phyloP scores from a whole-genome alignment of 2,329 filamentous ascomycete species.

The Fusarium brachygibbosum region DNA sequence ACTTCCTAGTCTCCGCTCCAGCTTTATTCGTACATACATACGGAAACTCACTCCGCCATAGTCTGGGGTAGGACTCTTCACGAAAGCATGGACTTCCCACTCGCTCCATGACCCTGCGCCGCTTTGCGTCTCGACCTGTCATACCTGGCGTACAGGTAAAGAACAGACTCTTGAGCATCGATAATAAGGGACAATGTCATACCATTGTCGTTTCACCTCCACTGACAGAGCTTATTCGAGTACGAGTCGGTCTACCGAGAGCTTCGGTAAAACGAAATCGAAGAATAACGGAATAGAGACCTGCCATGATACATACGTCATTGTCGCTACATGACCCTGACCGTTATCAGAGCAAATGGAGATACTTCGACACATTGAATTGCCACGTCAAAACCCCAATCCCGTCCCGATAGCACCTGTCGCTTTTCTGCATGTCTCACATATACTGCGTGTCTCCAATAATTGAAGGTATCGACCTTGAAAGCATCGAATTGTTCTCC shows the following conservation, averaged over 20 bases:
- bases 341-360: constrained; percentile 24
- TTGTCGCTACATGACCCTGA: constrained; percentile 17
- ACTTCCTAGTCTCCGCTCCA: constrained; percentile 26
- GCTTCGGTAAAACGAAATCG: constrained; percentile 32
- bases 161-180: not conserved
- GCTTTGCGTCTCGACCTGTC: constrained; percentile 7
- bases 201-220: constrained; percentile 6
- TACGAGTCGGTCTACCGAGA: constrained; percentile 27
- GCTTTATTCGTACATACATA: constrained; percentile 17
- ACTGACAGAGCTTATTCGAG: constrained; percentile 24
- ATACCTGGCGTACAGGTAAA: not conserved
- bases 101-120: constrained; percentile 11
- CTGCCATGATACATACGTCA: constrained; percentile 32
- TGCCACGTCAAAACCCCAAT: not conserved
- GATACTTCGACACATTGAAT: constrained; percentile 6
- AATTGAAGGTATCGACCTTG: constrained; percentile 9
- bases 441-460: constrained; percentile 5
- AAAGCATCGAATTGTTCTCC: constrained; percentile 25
- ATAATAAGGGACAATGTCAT: constrained; percentile 1
- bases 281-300: constrained; percentile 21
- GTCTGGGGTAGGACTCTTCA: constrained; percentile 38
- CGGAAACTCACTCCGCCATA: constrained; percentile 24
- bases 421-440: constrained; percentile 22
- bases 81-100: constrained; percentile 20
- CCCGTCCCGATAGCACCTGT: not conserved